Evolutionary conservation across 352 stramenopile species (phyloP).

Genomic region (Globisporangium yorkense): DNA sequence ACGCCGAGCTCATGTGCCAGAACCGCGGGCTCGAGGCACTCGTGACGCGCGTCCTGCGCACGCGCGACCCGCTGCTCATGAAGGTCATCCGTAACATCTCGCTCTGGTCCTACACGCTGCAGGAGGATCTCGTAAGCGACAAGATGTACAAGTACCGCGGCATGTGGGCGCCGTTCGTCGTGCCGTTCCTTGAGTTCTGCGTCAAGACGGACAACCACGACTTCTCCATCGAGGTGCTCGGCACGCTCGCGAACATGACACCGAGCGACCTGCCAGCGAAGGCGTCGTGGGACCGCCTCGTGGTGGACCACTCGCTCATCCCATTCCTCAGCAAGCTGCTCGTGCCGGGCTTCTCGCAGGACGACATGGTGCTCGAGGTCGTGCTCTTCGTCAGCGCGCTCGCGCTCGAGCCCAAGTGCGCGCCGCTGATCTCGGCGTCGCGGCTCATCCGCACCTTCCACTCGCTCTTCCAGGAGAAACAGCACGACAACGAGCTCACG

Average conservation of each 20-base stretch:
- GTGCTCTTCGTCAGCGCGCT: conserved; percentile 82
- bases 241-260: conserved; percentile 91
- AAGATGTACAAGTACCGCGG: conserved; percentile 89
- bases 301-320: conserved; percentile 82
- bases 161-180: conserved; percentile 90
- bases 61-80: conserved; percentile 89
- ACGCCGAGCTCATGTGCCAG: conserved; percentile 89
- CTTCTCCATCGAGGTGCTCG: conserved; percentile 91
- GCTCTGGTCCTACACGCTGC: conserved; percentile 88
- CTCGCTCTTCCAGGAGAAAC: conserved; percentile 80
- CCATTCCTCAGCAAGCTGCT: conserved; percentile 91
- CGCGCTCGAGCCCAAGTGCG: conserved; percentile 80
- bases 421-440: conserved; percentile 65
- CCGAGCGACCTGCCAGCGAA: conserved; percentile 84
- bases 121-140: conserved; percentile 82
- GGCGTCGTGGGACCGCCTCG: conserved; percentile 85
- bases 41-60: conserved; percentile 84
- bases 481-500: conserved; percentile 83
- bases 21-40: conserved; percentile 87
- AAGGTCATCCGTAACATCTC: conserved; percentile 93
- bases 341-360: conserved; percentile 88
- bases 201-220: conserved; percentile 89
- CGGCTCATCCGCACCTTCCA: conserved; percentile 71
- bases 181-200: conserved; percentile 84
- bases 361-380: conserved; percentile 90